Evolutionary conservation across 345 rosid genomes (phyloP), one percentile per base, ranked within the genome.

Genomic region (Raphanus raphanistrum): DNA sequence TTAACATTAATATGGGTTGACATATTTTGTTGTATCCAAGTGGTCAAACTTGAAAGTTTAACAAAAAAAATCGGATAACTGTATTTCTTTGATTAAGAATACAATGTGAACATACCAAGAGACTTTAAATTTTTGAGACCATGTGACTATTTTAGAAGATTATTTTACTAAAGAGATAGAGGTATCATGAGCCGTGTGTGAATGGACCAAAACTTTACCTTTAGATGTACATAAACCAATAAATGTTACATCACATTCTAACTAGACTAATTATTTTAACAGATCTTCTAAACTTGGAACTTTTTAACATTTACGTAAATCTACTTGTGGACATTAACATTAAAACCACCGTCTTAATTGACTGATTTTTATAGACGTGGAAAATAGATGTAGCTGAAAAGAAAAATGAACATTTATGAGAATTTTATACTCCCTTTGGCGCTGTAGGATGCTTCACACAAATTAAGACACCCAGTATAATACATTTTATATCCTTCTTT

Each of bases 281-380:
- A 15, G 43, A 68, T 33, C 72, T 74, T 61, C 82, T 68, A 79
- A 73, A 79, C 78, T 52, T 73, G 66, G 74, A 62, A 79, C 12
- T 27, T 73, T 73, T 79, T 79, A 79, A 79, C 82, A 79, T 79
- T 73, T 73, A 73, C 82, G 54, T 9, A 73, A 52, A n/a, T 63
- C 82, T 79, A 79, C 74, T 79, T 73, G 66, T 79, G 82, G 82
- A 9, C 65, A 50, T 68, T 52, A 58, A 68, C 78, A 79, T 79
- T 73, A 36, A 73, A 73, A 73, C 71, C 71, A 73, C 78, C 74
- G 27, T 38, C 66, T 79, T 73, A 67, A 73, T 73, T 73, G 77
- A 64, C 80, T 63, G 58, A 16, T 10, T 35, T 72, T 13, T 12
- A 21, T n/a, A 48, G 73, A 35, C 59, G 32, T 72, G 33, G 4